Base-by-base conservation (phyloP, 345 rosid genomes). In the Euphorbia tirucalli region DNA sequence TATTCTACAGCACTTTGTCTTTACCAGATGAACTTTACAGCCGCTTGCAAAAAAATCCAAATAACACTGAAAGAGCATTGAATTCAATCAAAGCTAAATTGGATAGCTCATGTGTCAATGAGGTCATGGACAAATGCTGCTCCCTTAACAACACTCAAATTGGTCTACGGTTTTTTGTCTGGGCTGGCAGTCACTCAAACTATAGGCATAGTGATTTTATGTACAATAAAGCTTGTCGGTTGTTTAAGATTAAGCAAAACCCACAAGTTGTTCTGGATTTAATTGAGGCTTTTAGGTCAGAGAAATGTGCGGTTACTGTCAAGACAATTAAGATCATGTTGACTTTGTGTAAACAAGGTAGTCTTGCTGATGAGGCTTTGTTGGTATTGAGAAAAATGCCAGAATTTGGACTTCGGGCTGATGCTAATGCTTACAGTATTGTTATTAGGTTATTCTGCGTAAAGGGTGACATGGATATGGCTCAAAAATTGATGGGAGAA, bases 151-250 rank as follows among this genome's bases (percentile, higher is more conserved):
- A 85, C n/a, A 71, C 79, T 65, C 80, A 76, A 3, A 44, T 68
- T 80, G 96, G 91, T 83, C 85, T 94, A 58, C 79, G 93, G 59
- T 94, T 94, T 71, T 92, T 92, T 60, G 58, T 94, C 11, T 90
- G 93, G 98, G 87, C 93, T 28, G 97, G 92, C 78, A 81, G 71
- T 15, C 97, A 86, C 57, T 79, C 91, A 0, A 77, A 75, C 37
- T 87, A 85, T 58, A 84, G 90, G 79, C 96, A 92, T 79, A 87
- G 89, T 75, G 70, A 83, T 19, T 89, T 75, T 61, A 79, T 82
- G 89, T 90, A 89, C 61, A 46, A 74, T 46, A 85, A 82, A 78
- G 97, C 90, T 79, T 90, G 95, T 75, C 80, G 81, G 4, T 72
- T 87, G 73, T 81, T 87, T 61, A 75, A 76, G 32, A 83, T 94